phyloP scores from a whole-genome alignment of 2,329 filamentous ascomycete genomes.

The Fusarium hainanense region DNA sequence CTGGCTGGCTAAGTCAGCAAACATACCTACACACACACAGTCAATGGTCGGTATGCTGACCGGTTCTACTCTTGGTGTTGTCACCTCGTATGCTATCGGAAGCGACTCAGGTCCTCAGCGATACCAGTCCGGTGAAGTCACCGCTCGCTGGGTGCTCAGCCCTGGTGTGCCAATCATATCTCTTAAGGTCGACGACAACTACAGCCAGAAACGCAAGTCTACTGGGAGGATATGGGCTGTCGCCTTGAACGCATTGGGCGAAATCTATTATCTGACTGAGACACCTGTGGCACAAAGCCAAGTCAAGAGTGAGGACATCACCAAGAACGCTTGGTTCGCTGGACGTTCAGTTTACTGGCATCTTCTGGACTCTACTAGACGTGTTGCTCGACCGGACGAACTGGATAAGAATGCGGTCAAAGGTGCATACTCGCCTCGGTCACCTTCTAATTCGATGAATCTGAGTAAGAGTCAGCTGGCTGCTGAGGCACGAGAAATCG shows the following conservation, averaged over 20 bases:
- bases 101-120: slow-evolving; percentile 67
- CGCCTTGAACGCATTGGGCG: slow-evolving; percentile 91
- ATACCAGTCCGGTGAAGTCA: slow-evolving; percentile 79
- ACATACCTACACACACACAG: slow-evolving; percentile 77
- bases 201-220: slow-evolving; percentile 75
- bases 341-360: slow-evolving; percentile 85
- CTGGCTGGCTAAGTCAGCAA: slow-evolving; percentile 88
- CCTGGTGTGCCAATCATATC: slow-evolving; percentile 92
- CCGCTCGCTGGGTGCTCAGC: slow-evolving; percentile 88
- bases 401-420: slow-evolving; percentile 74
- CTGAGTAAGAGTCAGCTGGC: slow-evolving; percentile 76
- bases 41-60: slow-evolving; percentile 84
- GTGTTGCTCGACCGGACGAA: slow-evolving; percentile 76
- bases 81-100: slow-evolving; percentile 84
- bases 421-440: slow-evolving; percentile 83
- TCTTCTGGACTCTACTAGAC: slow-evolving; percentile 80
- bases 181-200: slow-evolving; percentile 85
- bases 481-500: slow-evolving; percentile 84
- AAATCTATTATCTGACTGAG: slow-evolving; percentile 85
- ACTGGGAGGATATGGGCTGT: slow-evolving; percentile 87
- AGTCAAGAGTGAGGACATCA: slow-evolving; percentile 63
- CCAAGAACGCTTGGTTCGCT: slow-evolving; percentile 80
- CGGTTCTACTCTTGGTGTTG: slow-evolving; percentile 84
- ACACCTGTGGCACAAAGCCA: slow-evolving; percentile 68
- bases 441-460: slow-evolving; percentile 78